Percentiles rank a stretch among this genome's conserved stretches.
These are phyloP conservation scores for Trapa incisa DNA, from an alignment of 345 rosid genomes.

Conservation along the genomic window DNA sequence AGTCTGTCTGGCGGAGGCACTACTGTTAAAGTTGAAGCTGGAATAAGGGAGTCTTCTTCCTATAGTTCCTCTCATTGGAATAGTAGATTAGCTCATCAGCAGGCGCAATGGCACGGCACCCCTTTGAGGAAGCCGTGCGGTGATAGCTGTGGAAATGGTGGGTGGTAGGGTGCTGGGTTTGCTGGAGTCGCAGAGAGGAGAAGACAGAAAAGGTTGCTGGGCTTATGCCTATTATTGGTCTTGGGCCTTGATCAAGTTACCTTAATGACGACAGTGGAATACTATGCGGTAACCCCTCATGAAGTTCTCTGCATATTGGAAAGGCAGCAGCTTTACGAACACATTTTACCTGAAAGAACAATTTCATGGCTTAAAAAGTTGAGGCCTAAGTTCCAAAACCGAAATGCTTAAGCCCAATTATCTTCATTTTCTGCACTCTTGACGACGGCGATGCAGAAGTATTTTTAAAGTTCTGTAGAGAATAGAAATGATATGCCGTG, in stretches of 20 bases:
- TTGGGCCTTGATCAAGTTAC: not conserved
- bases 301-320: conserved; percentile 51
- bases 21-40: conserved; percentile 18
- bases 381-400: not conserved
- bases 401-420: conserved; percentile 56
- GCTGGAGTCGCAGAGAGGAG: not conserved
- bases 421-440: conserved; percentile 57
- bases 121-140: not conserved
- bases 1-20: conserved; percentile 15
- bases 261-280: conserved; percentile 47
- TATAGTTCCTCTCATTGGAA: conserved; percentile 45
- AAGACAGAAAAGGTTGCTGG: not conserved
- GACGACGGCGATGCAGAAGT: conserved; percentile 49
- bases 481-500: no score
- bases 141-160: not conserved
- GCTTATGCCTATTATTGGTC: not conserved
- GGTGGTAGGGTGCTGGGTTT: not conserved
- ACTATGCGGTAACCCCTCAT: conserved; percentile 77
- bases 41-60: conserved; percentile 35
- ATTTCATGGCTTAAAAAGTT: not conserved
- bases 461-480: no score
- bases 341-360: not conserved
- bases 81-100: not conserved
- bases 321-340: not conserved
- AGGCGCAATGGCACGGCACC: not conserved